phyloP scores from a whole-genome alignment of 306 rosid genomes.

The Cajanus cajan region DNA sequence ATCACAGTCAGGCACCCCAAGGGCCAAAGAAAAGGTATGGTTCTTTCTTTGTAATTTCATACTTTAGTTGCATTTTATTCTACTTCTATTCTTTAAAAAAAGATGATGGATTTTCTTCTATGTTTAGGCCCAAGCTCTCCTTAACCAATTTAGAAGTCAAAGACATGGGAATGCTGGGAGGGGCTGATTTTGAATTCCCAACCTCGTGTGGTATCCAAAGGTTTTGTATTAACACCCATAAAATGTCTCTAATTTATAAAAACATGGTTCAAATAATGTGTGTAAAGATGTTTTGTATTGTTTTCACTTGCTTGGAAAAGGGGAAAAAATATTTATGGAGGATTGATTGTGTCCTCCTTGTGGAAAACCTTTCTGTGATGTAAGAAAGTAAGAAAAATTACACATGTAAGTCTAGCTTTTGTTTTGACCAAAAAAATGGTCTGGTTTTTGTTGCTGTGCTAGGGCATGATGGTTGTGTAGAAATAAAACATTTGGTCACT shows the following conservation, averaged over 20 bases:
- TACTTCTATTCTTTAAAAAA: neutral
- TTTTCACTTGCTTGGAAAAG: slow-evolving; percentile 50
- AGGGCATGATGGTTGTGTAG: slow-evolving; percentile 13
- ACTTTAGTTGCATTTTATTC: slow-evolving; percentile 9
- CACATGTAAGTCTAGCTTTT: slow-evolving; percentile 41
- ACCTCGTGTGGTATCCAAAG: slow-evolving; percentile 34
- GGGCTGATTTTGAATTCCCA: slow-evolving; percentile 52
- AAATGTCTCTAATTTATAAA: slow-evolving; percentile 48
- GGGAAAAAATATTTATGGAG: slow-evolving; percentile 40
- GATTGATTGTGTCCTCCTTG: slow-evolving; percentile 46
- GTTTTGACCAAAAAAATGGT: slow-evolving; percentile 11
- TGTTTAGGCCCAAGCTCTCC: slow-evolving; percentile 90
- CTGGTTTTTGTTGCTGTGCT: slow-evolving; percentile 28
- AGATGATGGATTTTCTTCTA: slow-evolving; percentile 24
- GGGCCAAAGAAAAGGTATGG: slow-evolving; percentile 93
- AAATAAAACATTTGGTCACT: slow-evolving; percentile 27
- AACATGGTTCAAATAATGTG: slow-evolving; percentile 59
- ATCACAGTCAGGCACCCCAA: slow-evolving; percentile 90
- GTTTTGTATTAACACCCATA: slow-evolving; percentile 49
- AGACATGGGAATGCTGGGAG: slow-evolving; percentile 91
- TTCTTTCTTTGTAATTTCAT: slow-evolving; percentile 15
- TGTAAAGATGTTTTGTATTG: slow-evolving; percentile 47
- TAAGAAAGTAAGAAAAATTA: slow-evolving; percentile 27
- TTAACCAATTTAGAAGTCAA: slow-evolving; percentile 84
- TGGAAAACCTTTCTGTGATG: slow-evolving; percentile 37